These are phyloP conservation scores for Leucocoprinus birnbaumii DNA, from an alignment of 768 basidiomycete genomes.

Conservation along the genomic window DNA sequence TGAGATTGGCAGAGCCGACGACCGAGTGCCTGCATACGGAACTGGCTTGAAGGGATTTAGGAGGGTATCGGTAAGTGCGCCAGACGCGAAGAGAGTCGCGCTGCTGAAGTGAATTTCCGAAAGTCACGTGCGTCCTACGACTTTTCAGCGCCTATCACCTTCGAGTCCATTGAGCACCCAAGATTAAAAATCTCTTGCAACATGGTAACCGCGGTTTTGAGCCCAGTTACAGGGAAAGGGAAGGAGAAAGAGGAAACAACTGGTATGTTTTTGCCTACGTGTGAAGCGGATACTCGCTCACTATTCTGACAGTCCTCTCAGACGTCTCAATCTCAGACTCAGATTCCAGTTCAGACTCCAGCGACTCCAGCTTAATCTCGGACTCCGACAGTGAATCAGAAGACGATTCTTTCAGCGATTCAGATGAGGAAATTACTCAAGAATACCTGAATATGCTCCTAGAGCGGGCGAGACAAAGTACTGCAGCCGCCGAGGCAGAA, in stretches of 20 bases:
- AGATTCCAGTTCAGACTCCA: conserved; percentile 34
- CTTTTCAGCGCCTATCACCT: not conserved
- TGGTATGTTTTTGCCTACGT: conserved; percentile 23
- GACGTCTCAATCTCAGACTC: conserved; percentile 28
- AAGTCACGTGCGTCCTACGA: conserved; percentile 1
- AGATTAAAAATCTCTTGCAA: not conserved
- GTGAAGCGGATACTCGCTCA: not conserved
- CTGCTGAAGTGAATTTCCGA: not conserved
- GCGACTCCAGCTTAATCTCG: conserved; percentile 7
- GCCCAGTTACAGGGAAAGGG: conserved; percentile 31
- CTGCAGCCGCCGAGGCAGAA: conserved; percentile 29
- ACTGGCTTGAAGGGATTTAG: conserved; percentile 5
- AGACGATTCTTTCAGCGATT: conserved; percentile 26
- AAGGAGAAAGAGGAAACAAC: conserved; percentile 48
- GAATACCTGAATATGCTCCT: conserved; percentile 64
- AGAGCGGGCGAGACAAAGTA: conserved; percentile 56
- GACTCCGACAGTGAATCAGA: conserved; percentile 3
- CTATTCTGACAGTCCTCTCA: conserved; percentile 13
- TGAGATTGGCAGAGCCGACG: conserved; percentile 17
- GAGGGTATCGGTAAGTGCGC: too few species aligned
- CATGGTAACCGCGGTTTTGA: conserved; percentile 15
- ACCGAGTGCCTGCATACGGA: conserved; percentile 23
- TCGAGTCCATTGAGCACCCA: not conserved
- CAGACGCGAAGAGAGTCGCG: not conserved
- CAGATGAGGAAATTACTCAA: conserved; percentile 45